Percentiles rank a stretch among this genome's conserved stretches.
phyloP scores from a whole-genome alignment of 1,139 yeast species.

The Suhomyces yuchorum region DNA sequence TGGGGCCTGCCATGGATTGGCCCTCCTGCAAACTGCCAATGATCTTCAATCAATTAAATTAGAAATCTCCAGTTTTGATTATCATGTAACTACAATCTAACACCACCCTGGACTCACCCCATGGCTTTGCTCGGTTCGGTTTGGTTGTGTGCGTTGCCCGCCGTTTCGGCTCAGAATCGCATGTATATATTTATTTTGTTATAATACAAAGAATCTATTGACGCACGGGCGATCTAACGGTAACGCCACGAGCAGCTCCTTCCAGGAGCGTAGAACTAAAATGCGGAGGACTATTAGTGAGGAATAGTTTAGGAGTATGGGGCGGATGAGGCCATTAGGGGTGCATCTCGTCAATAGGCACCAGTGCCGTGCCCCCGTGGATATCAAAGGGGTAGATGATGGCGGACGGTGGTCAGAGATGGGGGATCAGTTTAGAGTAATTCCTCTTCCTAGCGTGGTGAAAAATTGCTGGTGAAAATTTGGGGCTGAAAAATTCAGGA shows the following conservation, averaged over 20 bases:
- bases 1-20: too few species aligned
- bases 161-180: conserved; percentile 1
- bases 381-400: background rate
- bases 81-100: background rate
- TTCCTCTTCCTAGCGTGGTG: too few species aligned
- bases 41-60: background rate
- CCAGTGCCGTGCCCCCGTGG: background rate
- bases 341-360: too few species aligned
- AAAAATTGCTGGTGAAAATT: too few species aligned
- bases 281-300: background rate
- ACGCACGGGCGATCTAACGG: conserved; percentile 4
- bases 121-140: background rate
- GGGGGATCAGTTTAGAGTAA: too few species aligned
- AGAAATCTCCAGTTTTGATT: background rate
- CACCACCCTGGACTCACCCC: background rate
- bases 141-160: background rate
- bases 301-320: background rate
- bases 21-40: too few species aligned
- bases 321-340: background rate
- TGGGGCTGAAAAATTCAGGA: background rate
- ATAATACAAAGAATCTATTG: background rate
- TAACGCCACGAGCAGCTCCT: conserved; percentile 1
- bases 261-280: conserved; percentile 4
- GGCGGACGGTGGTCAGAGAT: too few species aligned
- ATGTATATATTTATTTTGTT: background rate